Evolutionary conservation across 148 eudicot species (phyloP), one percentile per base, ranked within the genome.

Genomic region (Fagopyrum esculentum): DNA sequence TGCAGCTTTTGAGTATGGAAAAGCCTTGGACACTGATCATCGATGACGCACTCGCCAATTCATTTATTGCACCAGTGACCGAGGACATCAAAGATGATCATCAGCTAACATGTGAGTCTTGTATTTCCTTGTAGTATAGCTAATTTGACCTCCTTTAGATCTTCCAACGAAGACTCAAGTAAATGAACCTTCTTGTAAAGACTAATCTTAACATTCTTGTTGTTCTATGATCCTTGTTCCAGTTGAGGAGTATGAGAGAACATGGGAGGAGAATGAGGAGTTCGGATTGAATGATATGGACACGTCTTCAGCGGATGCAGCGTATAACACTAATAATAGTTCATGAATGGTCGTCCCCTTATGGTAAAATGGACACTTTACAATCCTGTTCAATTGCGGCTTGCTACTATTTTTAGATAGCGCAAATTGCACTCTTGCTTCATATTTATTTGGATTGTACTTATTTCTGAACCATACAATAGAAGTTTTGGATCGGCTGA

Each of bases 201-300:
- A 2, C 40, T 1, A 35, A 35, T 35, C 40, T 35, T 35, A 35
- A 35, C 40, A 35, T 35, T 35, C 40, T 35, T 1, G 40, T 2
- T 35, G 2, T 35, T 2, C 40, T 2, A 1, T 35, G 40, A 35
- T 35, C 40, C 40, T 2, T 35, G 40, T 49, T 61, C 47, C 86
- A 94, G 98, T 77, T 76, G 97, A 90, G 80, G 98, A 91, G 17
- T 95, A 95, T 44, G 97, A 89, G 87, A 89, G 98, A 80, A 87
- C 89, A 55, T 92, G 89, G 91, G 97, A 95, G 76, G 96, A 95
- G 78, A 95, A 95, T n/a, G 98, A 95, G 85, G 97, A 95, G 64
- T 77, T 87, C 72, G 98, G 98, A 26, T 81, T 95, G 52, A 95
- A 95, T 76, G 97, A 95, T 73, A 95, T 95, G 84, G 96, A 95